Evolutionary conservation across 1,139 yeast species (phyloP), one percentile per base, ranked within the genome.

Genomic region (Wickerhamomyces sp.): DNA sequence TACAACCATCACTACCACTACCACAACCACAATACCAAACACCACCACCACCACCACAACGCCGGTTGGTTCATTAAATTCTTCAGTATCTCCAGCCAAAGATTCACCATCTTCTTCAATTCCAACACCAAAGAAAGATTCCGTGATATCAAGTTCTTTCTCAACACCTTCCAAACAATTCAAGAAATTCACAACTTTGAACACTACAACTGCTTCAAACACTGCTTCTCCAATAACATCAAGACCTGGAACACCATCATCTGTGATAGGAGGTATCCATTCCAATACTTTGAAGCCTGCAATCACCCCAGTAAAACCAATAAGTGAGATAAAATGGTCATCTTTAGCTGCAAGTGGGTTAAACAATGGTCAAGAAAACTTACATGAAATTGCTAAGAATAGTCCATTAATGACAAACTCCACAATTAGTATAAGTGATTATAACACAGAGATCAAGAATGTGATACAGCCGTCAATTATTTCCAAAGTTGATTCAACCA

Each of bases 271-370:
- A 8, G 33, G 39, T 27, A 52, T 10, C 10, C 42, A n/a, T 27
- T 18, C 45, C 15, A 43, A 42, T 13, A 40, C 45, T 33, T 39
- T 46, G 34, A 46, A 43, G 37, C 50, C 51, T 8, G 47, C 49
- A 13, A 14, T 40, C 2, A 36, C 38, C 26, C 51, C 48, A 4
- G 47, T 36, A 6, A 36, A 34, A 15, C 35, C 39, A 9, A 27
- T 37, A 3, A 37, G 29, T 27, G 39, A 38, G 27, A 35, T 42
- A 32, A 34, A 37, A 38, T 84, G 91, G 91, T 76, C 90, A 1
- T 78, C 81, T 2, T 84, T 87, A 2, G 86, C 84, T 3, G 81
- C 82, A 7, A 77, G 75, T 31, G 66, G 40, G 11, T 30, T 37
- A 11, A 10, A 54, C 32, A 54, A 55, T 13, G 62, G 59, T 27